Percentiles rank a stretch among this genome's conserved stretches.
Conservation (phyloP, 345 rosid genomes). For the Arabis alpina region DNA sequence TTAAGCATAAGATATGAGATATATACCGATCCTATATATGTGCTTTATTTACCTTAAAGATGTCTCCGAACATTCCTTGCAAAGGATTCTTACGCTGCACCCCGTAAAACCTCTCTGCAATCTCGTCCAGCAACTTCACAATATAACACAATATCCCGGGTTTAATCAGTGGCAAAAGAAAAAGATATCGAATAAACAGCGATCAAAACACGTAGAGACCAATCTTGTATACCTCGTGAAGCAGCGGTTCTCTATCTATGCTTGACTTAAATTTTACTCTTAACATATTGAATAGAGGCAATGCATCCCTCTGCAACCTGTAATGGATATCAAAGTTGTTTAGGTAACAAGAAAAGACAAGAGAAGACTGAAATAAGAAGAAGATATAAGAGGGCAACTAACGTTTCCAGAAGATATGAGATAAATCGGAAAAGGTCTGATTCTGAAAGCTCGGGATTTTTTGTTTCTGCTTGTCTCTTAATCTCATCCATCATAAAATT, state of each 20-base stretch:
- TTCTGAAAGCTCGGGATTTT: slow-evolving; percentile 56
- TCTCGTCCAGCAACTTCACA: slow-evolving; percentile 79
- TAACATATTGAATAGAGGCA: slow-evolving; percentile 89
- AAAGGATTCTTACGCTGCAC: slow-evolving; percentile 80
- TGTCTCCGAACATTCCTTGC: slow-evolving; percentile 88
- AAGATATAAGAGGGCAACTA: slow-evolving; percentile 39
- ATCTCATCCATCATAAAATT: slow-evolving; percentile 75
- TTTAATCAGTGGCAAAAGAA: slow-evolving; percentile 3
- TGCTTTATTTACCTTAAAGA: slow-evolving; percentile 59
- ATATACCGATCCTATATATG: not conserved
- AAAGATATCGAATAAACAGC: not conserved
- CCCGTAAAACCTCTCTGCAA: slow-evolving; percentile 81
- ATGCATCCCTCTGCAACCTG: slow-evolving; percentile 95
- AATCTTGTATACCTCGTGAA: slow-evolving; percentile 63
- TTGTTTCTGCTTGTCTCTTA: slow-evolving; percentile 65
- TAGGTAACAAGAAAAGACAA: slow-evolving; percentile 9
- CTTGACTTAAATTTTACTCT: slow-evolving; percentile 69
- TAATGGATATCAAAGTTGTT: slow-evolving; percentile 10
- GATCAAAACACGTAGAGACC: not conserved
- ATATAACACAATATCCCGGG: slow-evolving; percentile 9
- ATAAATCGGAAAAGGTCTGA: slow-evolving; percentile 72
- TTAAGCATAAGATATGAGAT: slow-evolving; percentile 8
- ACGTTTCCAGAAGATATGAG: slow-evolving; percentile 74
- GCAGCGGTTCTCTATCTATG: slow-evolving; percentile 83
- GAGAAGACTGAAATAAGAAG: slow-evolving; percentile 19